Evolutionary conservation across 257 asterid species (phyloP).

Genomic region (Solanum chiquidenum): DNA sequence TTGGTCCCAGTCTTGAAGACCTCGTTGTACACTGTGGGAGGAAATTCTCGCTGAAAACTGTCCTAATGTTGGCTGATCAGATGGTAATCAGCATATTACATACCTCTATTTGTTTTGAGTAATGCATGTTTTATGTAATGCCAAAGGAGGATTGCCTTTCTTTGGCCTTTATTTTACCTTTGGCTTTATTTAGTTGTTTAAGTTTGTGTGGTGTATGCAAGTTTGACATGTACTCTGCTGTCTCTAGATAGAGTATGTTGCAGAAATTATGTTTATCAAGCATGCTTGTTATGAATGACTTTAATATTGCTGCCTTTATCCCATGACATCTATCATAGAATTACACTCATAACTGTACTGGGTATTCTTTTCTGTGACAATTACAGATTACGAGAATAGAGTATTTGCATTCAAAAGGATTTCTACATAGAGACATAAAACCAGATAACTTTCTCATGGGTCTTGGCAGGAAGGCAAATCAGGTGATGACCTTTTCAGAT

Average conservation of each 20-base stretch:
- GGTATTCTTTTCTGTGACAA: not conserved
- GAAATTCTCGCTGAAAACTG: conserved; percentile 67
- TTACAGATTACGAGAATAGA: conserved; percentile 29
- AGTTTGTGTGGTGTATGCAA: not conserved
- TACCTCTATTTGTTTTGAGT: not conserved
- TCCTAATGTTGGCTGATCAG: conserved; percentile 84
- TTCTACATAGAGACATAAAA: conserved; percentile 30
- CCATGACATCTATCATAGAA: not conserved
- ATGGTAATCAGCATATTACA: conserved; percentile 27
- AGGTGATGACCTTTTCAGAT: conserved; percentile 10
- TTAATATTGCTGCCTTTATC: not conserved
- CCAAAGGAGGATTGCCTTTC: not conserved
- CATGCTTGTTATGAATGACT: not conserved
- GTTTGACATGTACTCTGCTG: not conserved
- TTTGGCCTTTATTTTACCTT: not conserved
- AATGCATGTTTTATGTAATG: not conserved
- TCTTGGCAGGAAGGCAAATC: conserved; percentile 38
- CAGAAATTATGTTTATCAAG: not conserved
- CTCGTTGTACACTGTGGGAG: conserved; percentile 75
- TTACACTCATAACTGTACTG: not conserved
- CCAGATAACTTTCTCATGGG: conserved; percentile 47
- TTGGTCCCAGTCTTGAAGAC: conserved; percentile 88
- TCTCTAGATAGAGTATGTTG: not conserved
- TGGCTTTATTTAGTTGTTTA: not conserved
- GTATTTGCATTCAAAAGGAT: conserved; percentile 39